These are phyloP conservation scores for Streptanthus diversifolius DNA, from an alignment of 345 rosid species.

Conservation along the genomic window DNA sequence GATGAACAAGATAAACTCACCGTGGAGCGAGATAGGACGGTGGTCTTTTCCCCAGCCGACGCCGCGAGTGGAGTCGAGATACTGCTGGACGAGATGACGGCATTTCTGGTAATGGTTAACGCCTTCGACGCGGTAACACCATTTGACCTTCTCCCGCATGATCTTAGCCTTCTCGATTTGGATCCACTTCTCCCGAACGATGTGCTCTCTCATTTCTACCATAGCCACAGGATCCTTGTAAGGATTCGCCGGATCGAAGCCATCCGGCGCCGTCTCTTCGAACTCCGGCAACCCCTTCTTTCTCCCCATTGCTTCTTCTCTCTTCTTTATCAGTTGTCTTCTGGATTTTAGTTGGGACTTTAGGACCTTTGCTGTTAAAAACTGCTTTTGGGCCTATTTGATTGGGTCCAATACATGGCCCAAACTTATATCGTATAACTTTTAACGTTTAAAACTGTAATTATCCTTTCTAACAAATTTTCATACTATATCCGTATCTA, in stretches of 20 bases:
- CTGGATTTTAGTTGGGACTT: neutral
- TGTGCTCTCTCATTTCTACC: conserved; percentile 97
- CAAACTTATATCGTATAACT: too few relatives aligned
- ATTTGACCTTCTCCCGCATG: conserved; percentile 72
- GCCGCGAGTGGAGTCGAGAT: conserved; percentile 95
- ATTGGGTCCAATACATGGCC: neutral
- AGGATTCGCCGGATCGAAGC: conserved; percentile 75
- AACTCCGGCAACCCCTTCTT: conserved; percentile 82
- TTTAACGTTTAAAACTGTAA: too few relatives aligned
- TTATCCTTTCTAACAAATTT: too few relatives aligned
- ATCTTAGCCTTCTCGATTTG: conserved; percentile 98
- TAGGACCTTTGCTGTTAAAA: neutral
- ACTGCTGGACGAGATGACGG: conserved; percentile 87
- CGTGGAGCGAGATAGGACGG: conserved; percentile 88
- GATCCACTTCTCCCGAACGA: conserved; percentile 97
- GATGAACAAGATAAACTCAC: conserved; percentile 26
- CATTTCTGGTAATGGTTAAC: conserved; percentile 95
- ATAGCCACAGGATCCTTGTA: conserved; percentile 98
- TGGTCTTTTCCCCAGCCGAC: conserved; percentile 99
- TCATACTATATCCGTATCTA: too few relatives aligned
- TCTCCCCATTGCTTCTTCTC: conserved; percentile 69
- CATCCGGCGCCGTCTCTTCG: conserved; percentile 97
- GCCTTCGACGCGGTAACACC: conserved; percentile 99
- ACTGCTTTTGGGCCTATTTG: neutral
- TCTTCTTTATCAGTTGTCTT: conserved; percentile 1